Conservation (phyloP, 2,329 filamentous ascomycete species). For the Arthrobotrys iridis region DNA sequence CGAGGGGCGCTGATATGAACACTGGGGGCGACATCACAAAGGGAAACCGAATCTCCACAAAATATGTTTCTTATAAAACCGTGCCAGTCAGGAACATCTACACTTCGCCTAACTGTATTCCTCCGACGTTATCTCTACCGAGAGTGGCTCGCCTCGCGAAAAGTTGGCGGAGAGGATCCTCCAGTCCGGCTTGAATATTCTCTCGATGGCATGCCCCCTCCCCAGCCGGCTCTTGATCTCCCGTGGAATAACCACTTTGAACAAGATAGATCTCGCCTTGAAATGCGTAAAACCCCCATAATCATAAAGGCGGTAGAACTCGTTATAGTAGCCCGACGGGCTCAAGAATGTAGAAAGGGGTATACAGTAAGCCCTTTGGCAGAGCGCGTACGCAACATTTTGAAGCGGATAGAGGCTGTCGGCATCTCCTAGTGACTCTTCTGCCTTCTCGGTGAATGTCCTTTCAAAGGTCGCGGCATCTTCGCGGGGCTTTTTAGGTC, state of each 20-base stretch:
- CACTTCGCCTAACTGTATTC: no score
- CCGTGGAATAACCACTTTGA: not conserved
- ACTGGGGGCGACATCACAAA: no score
- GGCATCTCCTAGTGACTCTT: not conserved
- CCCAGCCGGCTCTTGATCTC: not conserved
- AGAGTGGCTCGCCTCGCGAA: no score
- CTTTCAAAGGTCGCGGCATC: not conserved
- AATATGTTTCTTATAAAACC: no score
- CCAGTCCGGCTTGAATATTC: no score
- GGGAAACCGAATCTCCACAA: no score
- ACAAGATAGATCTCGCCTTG: not conserved
- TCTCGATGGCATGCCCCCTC: no score
- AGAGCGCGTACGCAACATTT: constrained; percentile 4
- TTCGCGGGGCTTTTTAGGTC: not conserved
- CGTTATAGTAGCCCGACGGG: no score
- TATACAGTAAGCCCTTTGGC: not conserved
- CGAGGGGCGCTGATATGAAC: no score
- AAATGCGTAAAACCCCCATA: not conserved
- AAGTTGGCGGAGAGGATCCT: no score
- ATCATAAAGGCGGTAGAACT: not conserved
- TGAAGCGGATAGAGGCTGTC: constrained; percentile 12
- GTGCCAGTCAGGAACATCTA: no score
- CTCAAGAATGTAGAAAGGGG: not conserved
- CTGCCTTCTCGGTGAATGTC: not conserved
- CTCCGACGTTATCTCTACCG: no score